phyloP scores from a whole-genome alignment of 306 rosid species.

The Heteromeles arbutifolia region DNA sequence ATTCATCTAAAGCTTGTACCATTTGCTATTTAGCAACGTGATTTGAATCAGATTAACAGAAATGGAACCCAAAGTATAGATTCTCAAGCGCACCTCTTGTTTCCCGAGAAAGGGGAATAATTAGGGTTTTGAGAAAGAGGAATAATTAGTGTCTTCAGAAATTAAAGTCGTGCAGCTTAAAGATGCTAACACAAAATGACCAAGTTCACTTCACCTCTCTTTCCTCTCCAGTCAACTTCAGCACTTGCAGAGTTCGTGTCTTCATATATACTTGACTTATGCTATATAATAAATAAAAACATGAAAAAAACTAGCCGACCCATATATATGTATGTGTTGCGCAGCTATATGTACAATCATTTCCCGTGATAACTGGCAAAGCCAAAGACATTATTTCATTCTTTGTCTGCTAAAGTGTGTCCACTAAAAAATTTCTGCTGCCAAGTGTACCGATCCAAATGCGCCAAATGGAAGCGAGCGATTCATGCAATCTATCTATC shows the following conservation, averaged over 20 bases:
- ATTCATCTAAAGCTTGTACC: neutral
- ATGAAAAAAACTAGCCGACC: conserved; percentile 22
- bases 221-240: conserved; percentile 24
- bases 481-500: conserved; percentile 6
- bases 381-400: conserved; percentile 16
- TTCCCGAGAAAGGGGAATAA: neutral
- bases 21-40: neutral
- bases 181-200: conserved; percentile 22
- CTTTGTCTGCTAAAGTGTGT: conserved; percentile 32
- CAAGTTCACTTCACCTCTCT: conserved; percentile 28
- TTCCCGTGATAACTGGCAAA: conserved; percentile 20
- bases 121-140: neutral
- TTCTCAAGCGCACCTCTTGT: neutral
- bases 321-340: conserved; percentile 14
- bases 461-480: conserved; percentile 16
- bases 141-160: neutral
- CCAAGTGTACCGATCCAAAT: conserved; percentile 29
- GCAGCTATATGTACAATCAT: conserved; percentile 4
- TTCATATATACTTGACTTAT: neutral
- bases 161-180: neutral
- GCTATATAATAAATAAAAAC: neutral
- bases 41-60: neutral
- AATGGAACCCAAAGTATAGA: neutral
- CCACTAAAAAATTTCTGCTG: conserved; percentile 14
- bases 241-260: neutral